Evolutionary conservation across 352 stramenopile species (phyloP), one percentile per base, ranked within the genome.

Genomic region (Plasmopara viticola): DNA sequence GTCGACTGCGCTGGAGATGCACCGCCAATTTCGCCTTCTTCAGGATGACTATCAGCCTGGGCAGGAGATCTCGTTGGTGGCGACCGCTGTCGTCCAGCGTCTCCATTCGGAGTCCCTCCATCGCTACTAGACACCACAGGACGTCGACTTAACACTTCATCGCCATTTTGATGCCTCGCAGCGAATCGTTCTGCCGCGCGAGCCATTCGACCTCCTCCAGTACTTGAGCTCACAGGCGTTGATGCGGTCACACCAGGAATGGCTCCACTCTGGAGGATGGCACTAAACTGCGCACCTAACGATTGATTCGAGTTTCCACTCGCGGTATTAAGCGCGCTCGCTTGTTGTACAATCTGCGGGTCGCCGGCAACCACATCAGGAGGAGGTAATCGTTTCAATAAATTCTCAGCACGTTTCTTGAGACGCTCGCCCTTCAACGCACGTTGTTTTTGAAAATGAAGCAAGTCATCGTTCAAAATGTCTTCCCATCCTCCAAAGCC

Each of bases 401-500:
- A 50, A 39, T 88, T 91, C 61, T 94, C 84, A 3, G 81, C 81
- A 4, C 84, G 81, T 57, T 89, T 91, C 60, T 91, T 91, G 38
- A 94, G 51, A 9, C 81, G 73, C 38, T 90, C 83, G n/a, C 84
- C 81, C 43, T 90, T 94, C 0, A 94, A 42, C 15, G 78, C 84
- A 28, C 84, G 75, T 61, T 94, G 84, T n/a, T 77, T 65, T 35
- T 90, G 78, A 37, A 94, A 84, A 46, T 79, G 65, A 25, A 94
- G 70, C 41, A 85, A 66, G 15, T 88, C 78, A 53, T 94, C 84
- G 46, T 87, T 87, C 25, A 94, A 37, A 38, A 94, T 90, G 43
- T 92, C 81, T 69, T 94, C 84, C 84, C 84, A 94, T 5, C 70
- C 74, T 46, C 84, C 79, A 67, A 94, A 92, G 15, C 84, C 84